Evolutionary conservation across 179 eudicot genomes (phyloP), one percentile per base, ranked within the genome.

Genomic region (Spergularia azorica): DNA sequence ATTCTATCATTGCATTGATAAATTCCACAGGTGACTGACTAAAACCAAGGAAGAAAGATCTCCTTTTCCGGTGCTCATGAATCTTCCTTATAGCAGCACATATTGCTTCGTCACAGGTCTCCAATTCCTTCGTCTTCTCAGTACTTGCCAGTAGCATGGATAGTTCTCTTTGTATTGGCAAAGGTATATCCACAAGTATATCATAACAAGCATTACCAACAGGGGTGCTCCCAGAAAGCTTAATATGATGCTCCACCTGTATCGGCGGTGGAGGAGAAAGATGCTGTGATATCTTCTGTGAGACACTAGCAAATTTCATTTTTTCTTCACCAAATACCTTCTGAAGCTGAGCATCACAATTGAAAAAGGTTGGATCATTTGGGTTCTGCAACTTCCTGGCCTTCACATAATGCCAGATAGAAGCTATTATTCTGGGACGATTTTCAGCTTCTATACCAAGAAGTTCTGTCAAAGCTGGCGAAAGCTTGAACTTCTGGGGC

Each of bases 1-100:
- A 94, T 76, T 92, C 98, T 81, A 92, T 67, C 78, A 94, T 73
- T 18, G 94, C 90, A 84, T 94, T 89, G 20, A 92, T 87, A 76
- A 92, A 92, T 73, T 94, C 98, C 16, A 91, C 91, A 0, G 97
- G 96, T 3, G 97, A 92, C 81, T 94, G 98, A 81, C 97, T 92
- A 83, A 94, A 92, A 13, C 98, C 97, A 48, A 91, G 92, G 81
- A 92, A 95, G 83, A 92, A 95, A 4, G 98, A 94, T 51, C 97
- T 86, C 74, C 97, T 84, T 79, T 80, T 86, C 14, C 93, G 88
- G 80, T 94, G 98, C 79, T 92, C 98, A 18, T 94, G 90, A 20
- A 94, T 94, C 83, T 92, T 92, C 83, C 89, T 85, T 74, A 94
- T 88, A 71, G 97, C 87, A 78, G 86, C 70, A 84, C 92, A 87